phyloP scores from a whole-genome alignment of 2,329 filamentous ascomycete genomes.

The Atkinsonella hypoxylon region DNA sequence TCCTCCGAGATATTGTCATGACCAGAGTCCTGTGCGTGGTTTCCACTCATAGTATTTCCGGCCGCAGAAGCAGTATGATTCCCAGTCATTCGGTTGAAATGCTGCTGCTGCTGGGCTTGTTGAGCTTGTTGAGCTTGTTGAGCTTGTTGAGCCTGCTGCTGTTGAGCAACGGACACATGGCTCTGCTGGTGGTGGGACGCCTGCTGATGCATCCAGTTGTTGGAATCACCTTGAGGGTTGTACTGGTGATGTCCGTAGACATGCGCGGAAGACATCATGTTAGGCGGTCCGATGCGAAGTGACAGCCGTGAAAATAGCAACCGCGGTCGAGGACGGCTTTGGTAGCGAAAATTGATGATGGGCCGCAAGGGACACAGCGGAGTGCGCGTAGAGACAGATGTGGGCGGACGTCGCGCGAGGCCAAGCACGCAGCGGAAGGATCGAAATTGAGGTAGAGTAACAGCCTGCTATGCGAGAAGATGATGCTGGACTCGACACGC shows the following conservation, averaged over 20 bases:
- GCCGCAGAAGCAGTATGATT: slow-evolving; percentile 44
- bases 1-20: slow-evolving; percentile 73
- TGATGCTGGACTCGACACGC: slow-evolving; percentile 1
- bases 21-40: slow-evolving; percentile 40
- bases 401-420: not conserved
- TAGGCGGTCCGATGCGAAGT: slow-evolving; percentile 12
- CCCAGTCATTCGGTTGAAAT: slow-evolving; percentile 63
- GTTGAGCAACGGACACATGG: slow-evolving; percentile 41
- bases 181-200: slow-evolving; percentile 46
- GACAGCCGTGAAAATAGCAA: not conserved
- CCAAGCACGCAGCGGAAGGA: not conserved
- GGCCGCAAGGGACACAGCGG: not conserved
- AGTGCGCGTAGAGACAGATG: not conserved
- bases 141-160: slow-evolving; percentile 34
- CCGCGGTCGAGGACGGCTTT: not conserved
- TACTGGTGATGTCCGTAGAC: slow-evolving; percentile 59
- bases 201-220: slow-evolving; percentile 58
- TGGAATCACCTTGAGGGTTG: slow-evolving; percentile 47
- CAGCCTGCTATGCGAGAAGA: slow-evolving; percentile 2
- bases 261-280: slow-evolving; percentile 52
- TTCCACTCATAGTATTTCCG: slow-evolving; percentile 27
- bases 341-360: not conserved
- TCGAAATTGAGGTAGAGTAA: not conserved
- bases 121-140: slow-evolving; percentile 28
- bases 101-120: slow-evolving; percentile 41